Base-by-base conservation (phyloP, 495 filamentous ascomycete species). In the Durotheca rogersii region DNA sequence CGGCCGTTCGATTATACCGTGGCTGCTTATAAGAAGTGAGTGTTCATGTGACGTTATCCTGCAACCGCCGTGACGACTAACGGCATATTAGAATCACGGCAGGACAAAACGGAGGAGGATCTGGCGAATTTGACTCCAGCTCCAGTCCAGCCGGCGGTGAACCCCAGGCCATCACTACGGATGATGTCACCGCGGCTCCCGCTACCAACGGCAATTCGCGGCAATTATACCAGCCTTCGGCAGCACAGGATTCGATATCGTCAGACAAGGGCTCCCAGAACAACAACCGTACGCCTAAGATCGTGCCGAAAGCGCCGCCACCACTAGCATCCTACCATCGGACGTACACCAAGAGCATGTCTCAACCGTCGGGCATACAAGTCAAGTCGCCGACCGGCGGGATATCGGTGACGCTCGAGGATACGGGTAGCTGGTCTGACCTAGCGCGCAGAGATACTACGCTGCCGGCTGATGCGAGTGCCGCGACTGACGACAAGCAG, bases 1-100 rank as follows among this genome's bases (percentile, higher is more conserved):
- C 85, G 89, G 69, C 88, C 90, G 0, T 98, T 97, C 61, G 93
- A 98, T 67, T 98, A 98, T 67, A 96, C 89, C 0, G 67, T 80
- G 14, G 82, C 84, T 16, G 81, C 77, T 38, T 91, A 83, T 60
- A 77, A 78, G 55, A 78, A 77, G 82, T 86, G 64, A 40, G 76
- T 65, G 21, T 41, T 23, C 16, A n/a, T n/a, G n/a, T n/a, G n/a
- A n/a, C n/a, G n/a, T 33, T 27, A 12, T 10, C 36, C 1, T 29
- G 18, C 21, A 6, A 19, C 14, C 1, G 12, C 10, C 10, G 20
- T 35, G 36, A 35, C 55, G 29, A 53, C 53, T 57, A 40, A 52
- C 37, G 10, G 19, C 6, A 4, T 19, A 41, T 11, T 35, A 64
- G 63, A 18, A 45, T 64, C 17, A 52, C 60, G 11, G 52, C 32